These are phyloP conservation scores for Oryza punctata DNA, from an alignment of 176 grass and related monocot genomes.

Conservation along the genomic window DNA sequence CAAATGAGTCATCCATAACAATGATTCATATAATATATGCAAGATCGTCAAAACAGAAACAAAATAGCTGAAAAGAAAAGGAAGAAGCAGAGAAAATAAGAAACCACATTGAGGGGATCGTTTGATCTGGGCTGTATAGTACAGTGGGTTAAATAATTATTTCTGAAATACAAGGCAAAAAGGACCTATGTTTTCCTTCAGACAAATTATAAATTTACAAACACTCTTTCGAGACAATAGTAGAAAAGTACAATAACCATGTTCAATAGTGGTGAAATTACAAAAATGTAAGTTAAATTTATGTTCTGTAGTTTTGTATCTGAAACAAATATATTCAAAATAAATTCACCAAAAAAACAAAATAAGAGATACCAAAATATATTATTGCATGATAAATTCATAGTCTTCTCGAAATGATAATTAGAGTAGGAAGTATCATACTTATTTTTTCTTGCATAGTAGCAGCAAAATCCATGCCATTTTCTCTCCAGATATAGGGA, in stretches of 20 bases:
- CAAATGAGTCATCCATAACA: slow-evolving; percentile 21
- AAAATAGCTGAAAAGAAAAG: not conserved
- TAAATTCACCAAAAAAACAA: not conserved
- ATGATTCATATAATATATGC: not conserved
- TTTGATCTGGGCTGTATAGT: too few species aligned
- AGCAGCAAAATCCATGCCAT: slow-evolving; percentile 68
- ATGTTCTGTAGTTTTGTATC: too few species aligned
- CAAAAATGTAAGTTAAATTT: too few species aligned
- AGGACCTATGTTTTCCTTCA: too few species aligned
- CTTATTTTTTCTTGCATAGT: slow-evolving; percentile 84
- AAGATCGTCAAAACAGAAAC: not conserved
- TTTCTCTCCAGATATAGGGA: slow-evolving; percentile 80
- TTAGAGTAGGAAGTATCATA: slow-evolving; percentile 41
- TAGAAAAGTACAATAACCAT: too few species aligned
- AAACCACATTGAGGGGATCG: too few species aligned
- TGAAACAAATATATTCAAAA: not conserved
- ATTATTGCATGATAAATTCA: not conserved
- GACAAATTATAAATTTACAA: too few species aligned
- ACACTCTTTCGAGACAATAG: too few species aligned
- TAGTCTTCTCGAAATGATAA: not conserved
- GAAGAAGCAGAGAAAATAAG: not conserved
- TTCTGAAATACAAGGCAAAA: too few species aligned
- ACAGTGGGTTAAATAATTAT: too few species aligned
- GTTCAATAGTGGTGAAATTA: too few species aligned
- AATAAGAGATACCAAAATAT: slow-evolving; percentile 19